Evolutionary conservation across 2,329 filamentous ascomycete genomes (phyloP), one percentile per base, ranked within the genome.

Genomic region (Lasiodiplodia gonubiensis): DNA sequence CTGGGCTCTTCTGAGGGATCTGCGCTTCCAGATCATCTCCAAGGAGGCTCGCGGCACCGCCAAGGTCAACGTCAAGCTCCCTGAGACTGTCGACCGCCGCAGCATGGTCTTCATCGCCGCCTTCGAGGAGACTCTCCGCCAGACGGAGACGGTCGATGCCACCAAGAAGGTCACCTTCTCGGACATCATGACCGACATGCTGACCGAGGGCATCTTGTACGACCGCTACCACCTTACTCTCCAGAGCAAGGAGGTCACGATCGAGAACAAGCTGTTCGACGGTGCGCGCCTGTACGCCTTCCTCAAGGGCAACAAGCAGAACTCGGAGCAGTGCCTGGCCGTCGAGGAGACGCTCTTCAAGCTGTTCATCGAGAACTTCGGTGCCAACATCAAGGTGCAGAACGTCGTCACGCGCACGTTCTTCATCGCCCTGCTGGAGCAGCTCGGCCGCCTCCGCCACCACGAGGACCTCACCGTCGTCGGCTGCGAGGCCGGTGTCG

Each of bases 1-100:
- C 21, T 64, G 59, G 59, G 46, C 66, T 53, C 48, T 68, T 25
- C 52, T 64, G 27, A 64, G 42, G 59, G 81, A 85, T 68, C 72
- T 86, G 16, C 84, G 82, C 68, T 79, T 81, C 61, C 82, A 85
- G 68, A 79, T 85, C n/a, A 80, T 85, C 35, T 81, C 82, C 25
- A 79, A 80, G 42, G 80, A 83, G 49, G 57, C 66, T 11, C 55
- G 55, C 25, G 49, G 30, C 48, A 68, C 71, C 54, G 23, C 35
- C 66, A 71, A 72, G 27, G 68, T 72, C 23, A 72, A 71, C 14
- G 57, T 67, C 49, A 76, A 73, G 72, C 75, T 74, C 10, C 76
- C 76, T n/a, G 74, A 77, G 42, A 49, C 76, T 37, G 76, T 67
- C 39, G 68, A 64, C 33, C 76, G 75, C n/a, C 69, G 71, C 2